Percentiles rank a stretch among this genome's conserved stretches.
phyloP scores from a whole-genome alignment of 129 eudicot genomes.

The Deinandra increscens region DNA sequence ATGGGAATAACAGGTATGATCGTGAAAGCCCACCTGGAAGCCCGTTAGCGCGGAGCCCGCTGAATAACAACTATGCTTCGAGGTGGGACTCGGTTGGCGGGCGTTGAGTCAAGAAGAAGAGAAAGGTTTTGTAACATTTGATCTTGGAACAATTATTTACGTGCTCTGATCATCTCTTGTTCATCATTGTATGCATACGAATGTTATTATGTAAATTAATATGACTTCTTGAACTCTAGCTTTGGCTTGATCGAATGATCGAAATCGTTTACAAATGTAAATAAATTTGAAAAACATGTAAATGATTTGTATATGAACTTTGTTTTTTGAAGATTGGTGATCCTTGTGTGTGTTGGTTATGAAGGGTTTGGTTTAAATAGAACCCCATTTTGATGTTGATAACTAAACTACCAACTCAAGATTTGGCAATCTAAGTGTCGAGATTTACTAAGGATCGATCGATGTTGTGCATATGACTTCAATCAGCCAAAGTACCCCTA shows the following conservation, averaged over 20 bases:
- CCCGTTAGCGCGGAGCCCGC: constrained; percentile 38
- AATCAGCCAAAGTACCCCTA: too few species aligned
- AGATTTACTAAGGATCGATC: too few species aligned
- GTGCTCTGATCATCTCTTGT: not conserved
- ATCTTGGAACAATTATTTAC: not conserved
- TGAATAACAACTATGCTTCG: constrained; percentile 9
- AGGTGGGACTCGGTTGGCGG: constrained; percentile 32
- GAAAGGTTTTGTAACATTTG: constrained; percentile 5
- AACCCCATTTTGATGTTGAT: too few species aligned
- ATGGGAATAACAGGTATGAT: constrained; percentile 35
- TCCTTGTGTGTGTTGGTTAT: not conserved
- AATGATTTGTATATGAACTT: constrained; percentile 18
- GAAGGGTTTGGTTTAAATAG: not conserved
- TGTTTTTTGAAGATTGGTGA: constrained; percentile 2
- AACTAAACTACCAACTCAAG: too few species aligned
- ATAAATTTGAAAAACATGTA: constrained; percentile 8
- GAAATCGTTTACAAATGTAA: constrained; percentile 23
- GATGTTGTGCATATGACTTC: too few species aligned
- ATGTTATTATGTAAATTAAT: constrained; percentile 22
- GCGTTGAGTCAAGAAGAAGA: constrained; percentile 12
- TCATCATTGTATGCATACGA: not conserved
- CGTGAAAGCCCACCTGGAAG: constrained; percentile 40
- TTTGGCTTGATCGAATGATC: too few species aligned
- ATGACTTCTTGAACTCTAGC: constrained; percentile 15
- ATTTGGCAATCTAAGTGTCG: too few species aligned